Conservation (phyloP, 768 basidiomycete genomes). For the Hygrophoropsis aurantiaca region DNA sequence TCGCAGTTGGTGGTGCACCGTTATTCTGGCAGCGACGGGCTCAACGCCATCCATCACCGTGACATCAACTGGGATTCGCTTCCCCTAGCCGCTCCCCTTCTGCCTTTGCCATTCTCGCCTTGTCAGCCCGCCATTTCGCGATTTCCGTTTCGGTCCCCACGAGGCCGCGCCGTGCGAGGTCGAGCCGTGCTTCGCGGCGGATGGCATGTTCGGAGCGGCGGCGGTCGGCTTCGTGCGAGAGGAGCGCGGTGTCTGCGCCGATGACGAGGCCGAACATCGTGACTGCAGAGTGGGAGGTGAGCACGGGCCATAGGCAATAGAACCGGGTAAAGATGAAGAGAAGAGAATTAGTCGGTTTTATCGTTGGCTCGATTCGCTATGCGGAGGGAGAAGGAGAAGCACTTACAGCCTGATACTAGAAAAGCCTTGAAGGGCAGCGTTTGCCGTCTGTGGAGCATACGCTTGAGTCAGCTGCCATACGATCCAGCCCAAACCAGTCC, state of each 20-base stretch:
- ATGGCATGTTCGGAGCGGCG: slow-evolving; percentile 68
- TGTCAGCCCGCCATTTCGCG: slow-evolving; percentile 68
- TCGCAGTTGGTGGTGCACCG: too few relatives aligned
- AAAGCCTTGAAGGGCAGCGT: slow-evolving; percentile 82
- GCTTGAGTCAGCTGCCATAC: slow-evolving; percentile 1
- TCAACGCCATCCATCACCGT: too few relatives aligned
- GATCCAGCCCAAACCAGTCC: neutral
- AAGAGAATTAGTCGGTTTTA: neutral
- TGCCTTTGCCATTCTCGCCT: too few relatives aligned
- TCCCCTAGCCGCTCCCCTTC: slow-evolving; percentile 10
- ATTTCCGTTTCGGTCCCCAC: slow-evolving; percentile 85
- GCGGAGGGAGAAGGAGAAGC: neutral
- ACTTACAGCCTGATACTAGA: slow-evolving; percentile 69
- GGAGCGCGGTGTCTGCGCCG: slow-evolving; percentile 73
- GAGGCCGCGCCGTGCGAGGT: slow-evolving; percentile 71
- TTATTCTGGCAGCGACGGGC: too few relatives aligned
- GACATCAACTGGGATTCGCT: neutral
- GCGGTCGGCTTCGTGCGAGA: slow-evolving; percentile 65
- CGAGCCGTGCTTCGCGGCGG: slow-evolving; percentile 71
- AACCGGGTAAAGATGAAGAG: neutral
- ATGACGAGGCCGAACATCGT: slow-evolving; percentile 69
- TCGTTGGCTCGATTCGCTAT: neutral
- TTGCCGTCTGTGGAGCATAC: slow-evolving; percentile 64
- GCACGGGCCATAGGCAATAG: neutral
- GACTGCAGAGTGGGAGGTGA: slow-evolving; percentile 46